phyloP scores from a whole-genome alignment of 768 basidiomycete genomes.

The Cubamyces sp. region DNA sequence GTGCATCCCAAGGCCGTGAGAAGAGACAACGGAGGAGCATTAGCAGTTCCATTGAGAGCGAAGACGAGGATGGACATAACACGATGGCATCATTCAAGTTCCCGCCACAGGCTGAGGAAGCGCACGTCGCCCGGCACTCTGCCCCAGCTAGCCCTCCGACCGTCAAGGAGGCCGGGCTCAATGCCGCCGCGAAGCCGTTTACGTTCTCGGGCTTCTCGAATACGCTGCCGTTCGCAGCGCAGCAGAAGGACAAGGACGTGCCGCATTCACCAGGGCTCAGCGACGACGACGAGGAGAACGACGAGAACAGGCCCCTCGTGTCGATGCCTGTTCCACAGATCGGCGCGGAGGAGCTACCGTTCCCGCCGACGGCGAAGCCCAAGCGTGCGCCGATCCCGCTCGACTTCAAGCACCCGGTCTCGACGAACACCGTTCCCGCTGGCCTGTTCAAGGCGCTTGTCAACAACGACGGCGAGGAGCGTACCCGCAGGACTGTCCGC shows the following conservation, averaged over 20 bases:
- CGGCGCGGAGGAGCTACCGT: constrained; percentile 35
- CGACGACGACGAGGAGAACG: constrained; percentile 34
- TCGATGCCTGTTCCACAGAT: constrained; percentile 23
- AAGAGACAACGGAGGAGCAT: constrained; percentile 73
- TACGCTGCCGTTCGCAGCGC: constrained; percentile 12
- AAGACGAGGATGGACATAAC: constrained; percentile 48
- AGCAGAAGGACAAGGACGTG: constrained; percentile 30
- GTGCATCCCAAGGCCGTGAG: constrained; percentile 72
- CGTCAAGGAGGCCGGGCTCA: constrained; percentile 36
- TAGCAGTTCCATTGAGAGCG: constrained; percentile 35
- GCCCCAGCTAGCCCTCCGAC: constrained; percentile 44
- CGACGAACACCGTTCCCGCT: constrained; percentile 80
- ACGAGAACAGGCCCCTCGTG: constrained; percentile 29
- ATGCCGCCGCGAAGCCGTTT: constrained; percentile 60
- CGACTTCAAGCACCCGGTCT: constrained; percentile 72
- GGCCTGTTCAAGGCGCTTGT: constrained; percentile 84
- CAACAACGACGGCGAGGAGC: constrained; percentile 53
- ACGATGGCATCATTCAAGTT: constrained; percentile 77
- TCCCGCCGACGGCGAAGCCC: constrained; percentile 41
- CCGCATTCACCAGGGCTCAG: constrained; percentile 22
- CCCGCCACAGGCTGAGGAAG: constrained; percentile 54
- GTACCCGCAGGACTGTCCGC: constrained; percentile 71
- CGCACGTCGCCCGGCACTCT: constrained; percentile 43
- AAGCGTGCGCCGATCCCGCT: constrained; percentile 78
- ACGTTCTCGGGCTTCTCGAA: constrained; percentile 67